These are phyloP conservation scores for Trypanosoma scelopori DNA, from an alignment of 208 protist genomes.

Conservation along the genomic window DNA sequence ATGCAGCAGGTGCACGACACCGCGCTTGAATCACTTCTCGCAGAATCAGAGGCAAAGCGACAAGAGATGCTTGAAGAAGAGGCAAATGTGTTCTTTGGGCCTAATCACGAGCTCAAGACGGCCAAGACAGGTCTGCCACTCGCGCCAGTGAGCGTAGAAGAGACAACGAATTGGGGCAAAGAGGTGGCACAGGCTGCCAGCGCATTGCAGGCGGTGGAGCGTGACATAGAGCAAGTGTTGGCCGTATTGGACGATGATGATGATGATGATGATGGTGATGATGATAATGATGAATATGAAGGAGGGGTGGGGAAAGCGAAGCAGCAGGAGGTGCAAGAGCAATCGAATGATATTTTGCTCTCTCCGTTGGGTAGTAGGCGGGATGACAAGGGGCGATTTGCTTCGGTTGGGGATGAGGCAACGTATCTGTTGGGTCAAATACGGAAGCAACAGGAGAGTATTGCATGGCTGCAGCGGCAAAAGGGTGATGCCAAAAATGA, in stretches of 20 bases:
- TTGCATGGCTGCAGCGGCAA: neutral
- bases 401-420: slow-evolving; percentile 5
- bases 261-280: neutral
- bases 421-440: neutral
- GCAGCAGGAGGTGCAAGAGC: neutral
- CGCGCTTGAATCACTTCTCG: neutral
- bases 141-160: slow-evolving; percentile 1
- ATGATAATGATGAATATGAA: neutral
- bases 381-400: neutral
- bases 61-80: slow-evolving; percentile 19
- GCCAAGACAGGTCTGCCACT: neutral
- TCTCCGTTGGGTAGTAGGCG: neutral
- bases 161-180: slow-evolving; percentile 1
- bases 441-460: neutral
- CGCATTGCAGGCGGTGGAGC: slow-evolving; percentile 7
- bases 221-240: neutral
- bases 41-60: neutral
- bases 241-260: neutral
- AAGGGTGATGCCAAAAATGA: neutral
- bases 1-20: neutral
- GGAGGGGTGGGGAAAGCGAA: neutral
- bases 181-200: slow-evolving; percentile 1
- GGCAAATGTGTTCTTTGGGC: slow-evolving; percentile 10
- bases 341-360: neutral
- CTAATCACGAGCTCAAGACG: slow-evolving; percentile 6